Evolutionary conservation across 257 asterid genomes (phyloP), one percentile per base, ranked within the genome.

Genomic region (Lavandula angustifolia): DNA sequence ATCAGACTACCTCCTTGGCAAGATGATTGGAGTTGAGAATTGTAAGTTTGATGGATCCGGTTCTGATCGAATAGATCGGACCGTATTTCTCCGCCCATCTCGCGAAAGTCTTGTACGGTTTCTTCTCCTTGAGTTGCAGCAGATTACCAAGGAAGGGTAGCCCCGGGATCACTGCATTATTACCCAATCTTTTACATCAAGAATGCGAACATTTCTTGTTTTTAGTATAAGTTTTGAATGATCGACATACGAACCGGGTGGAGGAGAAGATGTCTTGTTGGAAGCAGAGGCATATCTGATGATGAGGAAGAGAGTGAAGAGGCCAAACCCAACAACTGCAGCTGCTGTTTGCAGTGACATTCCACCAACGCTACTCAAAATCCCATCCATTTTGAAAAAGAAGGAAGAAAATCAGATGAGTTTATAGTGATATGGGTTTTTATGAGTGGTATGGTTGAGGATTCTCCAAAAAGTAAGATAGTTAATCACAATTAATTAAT

Each of bases 61-160:
- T 59, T 67, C 68, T 72, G 68, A 89, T 85, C 0, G 99, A 85
- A 50, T 87, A 92, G 4, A 92, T 61, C 1, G 96, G 96, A 11
- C 97, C 97, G 68, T 89, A 83, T 3, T 55, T 65, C 72, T 89
- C 85, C 9, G 94, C 95, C 96, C 95, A 92, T 53, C 71, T 87
- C 7, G 86, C 46, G 55, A 92, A 92, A 7, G 97, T 87, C 62
- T 76, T 87, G 81, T 85, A 79, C 27, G 99, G 96, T 44, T 92
- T 92, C 84, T 87, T 92, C 83, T 85, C 96, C 66, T 83, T 89
- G 48, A 92, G 51, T 68, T 92, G 96, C 58, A 92, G 81, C 71
- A 92, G 64, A 75, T 89, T 92, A 16, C 97, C 99, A 6, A 89
- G 60, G 72, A 85, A 76, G 0, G 97, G 97, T 29, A 87, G 27